phyloP scores from a whole-genome alignment of 2,329 filamentous ascomycete species.

The Paramyrothecium roridum region DNA sequence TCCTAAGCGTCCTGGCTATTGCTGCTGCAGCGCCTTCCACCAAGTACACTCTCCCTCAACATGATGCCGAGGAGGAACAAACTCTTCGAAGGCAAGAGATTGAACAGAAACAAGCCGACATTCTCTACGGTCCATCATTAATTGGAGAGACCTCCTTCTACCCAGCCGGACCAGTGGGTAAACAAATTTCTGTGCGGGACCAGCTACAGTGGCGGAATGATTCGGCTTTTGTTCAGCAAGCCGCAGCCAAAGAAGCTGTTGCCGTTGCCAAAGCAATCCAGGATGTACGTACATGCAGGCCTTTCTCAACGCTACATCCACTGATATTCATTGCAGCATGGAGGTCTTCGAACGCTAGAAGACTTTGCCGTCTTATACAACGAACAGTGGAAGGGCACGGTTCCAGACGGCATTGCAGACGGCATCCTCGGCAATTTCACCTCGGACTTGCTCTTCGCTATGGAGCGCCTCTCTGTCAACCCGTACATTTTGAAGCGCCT shows the following conservation, averaged over 20 bases:
- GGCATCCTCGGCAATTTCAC: conserved; percentile 41
- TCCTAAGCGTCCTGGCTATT: neutral
- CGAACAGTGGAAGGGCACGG: conserved; percentile 32
- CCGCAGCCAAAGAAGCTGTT: neutral
- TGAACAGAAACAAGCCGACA: neutral
- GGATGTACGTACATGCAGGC: neutral
- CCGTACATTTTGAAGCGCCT: conserved; percentile 34
- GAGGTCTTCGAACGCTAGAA: conserved; percentile 24
- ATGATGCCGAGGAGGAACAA: neutral
- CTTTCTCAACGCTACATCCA: neutral
- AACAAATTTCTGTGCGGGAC: conserved; percentile 8
- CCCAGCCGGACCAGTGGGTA: conserved; percentile 13
- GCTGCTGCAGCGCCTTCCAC: neutral
- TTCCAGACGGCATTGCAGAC: conserved; percentile 23
- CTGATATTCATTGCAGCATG: conserved; percentile 12
- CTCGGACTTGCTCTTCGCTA: conserved; percentile 42
- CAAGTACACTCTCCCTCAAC: neutral
- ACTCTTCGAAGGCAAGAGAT: neutral
- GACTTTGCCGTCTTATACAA: conserved; percentile 39
- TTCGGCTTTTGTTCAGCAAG: neutral
- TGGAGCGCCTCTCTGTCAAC: conserved; percentile 41
- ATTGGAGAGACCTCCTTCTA: conserved; percentile 14
- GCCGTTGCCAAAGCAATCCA: neutral
- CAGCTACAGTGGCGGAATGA: conserved; percentile 10
- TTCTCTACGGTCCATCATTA: conserved; percentile 14